Evolutionary conservation across 2,329 filamentous ascomycete genomes (phyloP).

Genomic region (Botrytis deweyae): DNA sequence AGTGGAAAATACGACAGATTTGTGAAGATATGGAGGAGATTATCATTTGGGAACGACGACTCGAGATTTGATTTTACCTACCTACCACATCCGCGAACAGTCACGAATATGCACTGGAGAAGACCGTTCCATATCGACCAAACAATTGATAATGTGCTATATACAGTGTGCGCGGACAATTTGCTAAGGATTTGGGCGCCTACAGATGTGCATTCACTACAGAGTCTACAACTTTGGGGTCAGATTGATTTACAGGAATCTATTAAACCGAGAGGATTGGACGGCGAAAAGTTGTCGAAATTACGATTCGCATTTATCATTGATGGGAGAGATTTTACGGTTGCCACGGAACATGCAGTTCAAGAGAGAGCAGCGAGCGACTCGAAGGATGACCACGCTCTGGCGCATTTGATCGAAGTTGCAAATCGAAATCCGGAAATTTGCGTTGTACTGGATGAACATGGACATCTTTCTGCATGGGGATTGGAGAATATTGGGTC

Average conservation of each 20-base stretch:
- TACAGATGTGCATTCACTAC: slow-evolving; percentile 67
- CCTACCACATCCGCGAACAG: slow-evolving; percentile 74
- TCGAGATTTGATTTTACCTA: slow-evolving; percentile 89
- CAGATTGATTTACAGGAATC: slow-evolving; percentile 73
- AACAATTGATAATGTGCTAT: slow-evolving; percentile 80
- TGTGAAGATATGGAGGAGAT: slow-evolving; percentile 88
- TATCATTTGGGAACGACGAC: slow-evolving; percentile 79
- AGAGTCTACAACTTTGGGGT: slow-evolving; percentile 76
- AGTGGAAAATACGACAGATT: slow-evolving; percentile 75
- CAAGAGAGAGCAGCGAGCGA: slow-evolving; percentile 53
- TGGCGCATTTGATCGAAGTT: slow-evolving; percentile 83
- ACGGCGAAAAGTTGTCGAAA: slow-evolving; percentile 29
- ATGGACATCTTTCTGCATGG: slow-evolving; percentile 87
- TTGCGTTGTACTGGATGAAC: slow-evolving; percentile 79
- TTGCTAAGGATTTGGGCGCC: slow-evolving; percentile 80
- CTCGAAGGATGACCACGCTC: slow-evolving; percentile 62
- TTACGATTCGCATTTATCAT: slow-evolving; percentile 76
- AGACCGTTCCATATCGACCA: slow-evolving; percentile 75
- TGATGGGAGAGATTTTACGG: slow-evolving; percentile 75
- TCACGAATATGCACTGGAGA: slow-evolving; percentile 87
- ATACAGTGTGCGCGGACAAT: slow-evolving; percentile 82
- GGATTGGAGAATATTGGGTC: slow-evolving; percentile 83
- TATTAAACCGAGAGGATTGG: slow-evolving; percentile 49
- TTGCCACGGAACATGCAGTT: slow-evolving; percentile 74
- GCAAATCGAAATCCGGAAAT: slow-evolving; percentile 85